Conservation (phyloP, 495 filamentous ascomycete genomes). For the Talaromyces wortmannii region DNA sequence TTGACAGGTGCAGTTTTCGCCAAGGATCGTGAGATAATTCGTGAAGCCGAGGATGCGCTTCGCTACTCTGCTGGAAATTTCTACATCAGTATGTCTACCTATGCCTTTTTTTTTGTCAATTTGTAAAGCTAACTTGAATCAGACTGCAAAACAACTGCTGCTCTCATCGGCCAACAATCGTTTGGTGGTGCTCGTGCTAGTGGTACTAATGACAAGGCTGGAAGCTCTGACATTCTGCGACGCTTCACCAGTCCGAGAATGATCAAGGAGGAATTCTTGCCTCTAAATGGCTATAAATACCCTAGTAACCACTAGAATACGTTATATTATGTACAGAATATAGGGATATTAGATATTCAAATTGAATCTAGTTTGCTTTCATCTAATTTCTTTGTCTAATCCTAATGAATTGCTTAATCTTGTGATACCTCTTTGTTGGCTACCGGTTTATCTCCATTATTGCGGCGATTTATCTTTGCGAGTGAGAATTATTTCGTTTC, state of each 20-base stretch:
- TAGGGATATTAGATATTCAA: background rate
- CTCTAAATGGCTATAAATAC: constrained; percentile 54
- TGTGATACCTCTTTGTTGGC: too few relatives aligned
- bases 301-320: constrained; percentile 53
- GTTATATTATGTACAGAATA: background rate
- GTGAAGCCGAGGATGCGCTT: constrained; percentile 65
- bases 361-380: background rate
- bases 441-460: too few relatives aligned
- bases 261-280: constrained; percentile 75
- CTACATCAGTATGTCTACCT: constrained; percentile 55
- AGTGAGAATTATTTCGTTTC: too few relatives aligned
- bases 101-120: background rate
- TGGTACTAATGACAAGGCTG: constrained; percentile 81
- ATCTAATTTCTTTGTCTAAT: too few relatives aligned
- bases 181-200: constrained; percentile 71
- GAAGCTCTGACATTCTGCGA: constrained; percentile 55
- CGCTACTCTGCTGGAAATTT: constrained; percentile 79
- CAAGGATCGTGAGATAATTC: constrained; percentile 55
- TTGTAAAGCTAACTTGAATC: background rate
- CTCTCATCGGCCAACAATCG: constrained; percentile 75
- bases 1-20: constrained; percentile 78
- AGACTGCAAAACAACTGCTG: constrained; percentile 76
- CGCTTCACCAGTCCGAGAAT: constrained; percentile 67
- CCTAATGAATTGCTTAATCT: too few relatives aligned
- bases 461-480: background rate